Conservation (phyloP, 306 rosid genomes). For the Glycine tomentella region DNA sequence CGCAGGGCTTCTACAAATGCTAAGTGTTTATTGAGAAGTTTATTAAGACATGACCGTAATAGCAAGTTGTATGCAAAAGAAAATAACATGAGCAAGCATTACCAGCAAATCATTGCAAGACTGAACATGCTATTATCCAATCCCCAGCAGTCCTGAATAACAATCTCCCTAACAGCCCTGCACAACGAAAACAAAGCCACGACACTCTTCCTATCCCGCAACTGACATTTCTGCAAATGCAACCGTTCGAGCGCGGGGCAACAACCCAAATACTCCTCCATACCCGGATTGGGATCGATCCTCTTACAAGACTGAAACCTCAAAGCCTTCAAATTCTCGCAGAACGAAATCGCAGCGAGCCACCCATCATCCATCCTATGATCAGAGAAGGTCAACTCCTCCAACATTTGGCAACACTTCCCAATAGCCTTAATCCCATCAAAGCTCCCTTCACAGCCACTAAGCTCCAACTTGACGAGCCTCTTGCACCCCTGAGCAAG, state of each 20-base stretch:
- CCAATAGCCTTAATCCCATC: conserved; percentile 96
- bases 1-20: no score
- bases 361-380: conserved; percentile 95
- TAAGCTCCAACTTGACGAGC: conserved; percentile 89
- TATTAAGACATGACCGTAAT: not conserved
- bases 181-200: conserved; percentile 72
- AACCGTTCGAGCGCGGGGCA: conserved; percentile 78
- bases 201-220: conserved; percentile 66
- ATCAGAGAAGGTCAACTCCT: conserved; percentile 79
- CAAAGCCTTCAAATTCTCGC: conserved; percentile 87
- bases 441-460: conserved; percentile 92
- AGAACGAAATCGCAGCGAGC: conserved; percentile 75
- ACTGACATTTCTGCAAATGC: conserved; percentile 80
- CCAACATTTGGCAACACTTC: conserved; percentile 93
- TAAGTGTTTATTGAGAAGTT: no score
- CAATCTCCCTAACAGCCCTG: conserved; percentile 69
- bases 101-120: conserved; percentile 80
- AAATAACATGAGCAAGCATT: not conserved
- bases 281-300: conserved; percentile 68
- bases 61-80: not conserved
- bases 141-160: conserved; percentile 91
- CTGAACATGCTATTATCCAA: conserved; percentile 68
- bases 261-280: conserved; percentile 70
- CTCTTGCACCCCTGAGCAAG: conserved; percentile 93
- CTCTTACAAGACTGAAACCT: conserved; percentile 72